Evolutionary conservation across 2,329 filamentous ascomycete genomes (phyloP), one percentile per base, ranked within the genome.

Genomic region (Fusarium sp.): DNA sequence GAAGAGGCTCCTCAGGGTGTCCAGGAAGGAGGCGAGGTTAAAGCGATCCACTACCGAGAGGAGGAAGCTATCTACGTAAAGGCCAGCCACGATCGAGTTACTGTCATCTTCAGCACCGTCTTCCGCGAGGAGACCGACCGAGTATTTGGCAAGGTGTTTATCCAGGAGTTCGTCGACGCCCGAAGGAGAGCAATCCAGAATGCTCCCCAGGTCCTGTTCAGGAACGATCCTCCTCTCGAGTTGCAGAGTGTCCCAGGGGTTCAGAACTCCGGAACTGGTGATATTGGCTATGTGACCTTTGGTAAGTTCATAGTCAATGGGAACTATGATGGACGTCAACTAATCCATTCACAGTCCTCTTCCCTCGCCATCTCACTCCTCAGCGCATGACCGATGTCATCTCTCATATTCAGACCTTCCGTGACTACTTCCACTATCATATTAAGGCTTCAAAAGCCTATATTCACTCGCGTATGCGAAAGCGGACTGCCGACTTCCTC

Each of bases 371-470:
- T 81, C 86, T 99, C 71, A 95, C 94, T 15, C 90, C 90, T 15
- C 94, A 98, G 81, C 90, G 94, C 78, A 93, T 97, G 84, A 91
- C 93, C 64, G 95, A 98, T 72, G 95, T 97, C 79, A 99, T 99
- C 74, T 98, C 95, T 51, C 97, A 99, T 80, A 98, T 99, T 76
- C 97, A 99, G 83, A 99, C 96, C 15, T 99, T 99, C 92, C 93
- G 96, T 72, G 96, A 99, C 79, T 99, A 99, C 82, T 99, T 99
- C 87, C 96, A 99, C 82, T 99, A 99, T 81, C 96, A 99, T 82
- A 99, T 99, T 83, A 99, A 99, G 84, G 97, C 96, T 31, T 98
- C 95, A 68, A 99, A 99, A 86, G 96, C 97, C 54, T 99, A 98
- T 78, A 99, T 99, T 72, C 96, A 99, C 86, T 97, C 95, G 34